Base-by-base conservation (phyloP, 2,329 filamentous ascomycete species). In the Penicillium sp. region DNA sequence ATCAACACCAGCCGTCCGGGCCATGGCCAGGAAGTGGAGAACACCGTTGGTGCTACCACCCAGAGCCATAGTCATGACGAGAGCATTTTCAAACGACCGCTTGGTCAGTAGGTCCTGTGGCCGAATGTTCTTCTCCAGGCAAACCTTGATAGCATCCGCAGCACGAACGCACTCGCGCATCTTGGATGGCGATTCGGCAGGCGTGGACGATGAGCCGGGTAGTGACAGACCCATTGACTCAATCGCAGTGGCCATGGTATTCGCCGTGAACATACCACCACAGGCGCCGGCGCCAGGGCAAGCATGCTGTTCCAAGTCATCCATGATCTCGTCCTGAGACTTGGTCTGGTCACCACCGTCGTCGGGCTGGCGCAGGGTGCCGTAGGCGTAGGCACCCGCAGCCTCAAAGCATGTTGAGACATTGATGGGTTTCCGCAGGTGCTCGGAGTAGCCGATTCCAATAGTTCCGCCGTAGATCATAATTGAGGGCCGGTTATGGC, bases 391-490 rank as follows among this genome's bases (percentile, higher is more conserved):
- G 11, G 92, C 92, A 7, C 93, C 93, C 14, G 89, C 83, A 1
- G 90, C 91, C 75, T 97, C 92, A 72, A 92, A 94, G 71, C 90
- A 95, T 5, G 88, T 92, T 37, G 86, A 89, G 63, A 97, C 90
- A 75, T 96, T 97, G 79, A 97, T 88, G 24, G 85, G 83, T 69
- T 89, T 88, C 61, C 88, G 85, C 26, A 96, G 81, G 2, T 92
- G 82, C 49, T 84, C 78, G 0, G 88, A 92, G 74, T 90, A 89
- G n/a, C 92, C 93, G 59, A 91, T 90, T 69, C 87, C 86, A 68
- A 96, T 97, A 16, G 90, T 90, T 38, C 93, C 93, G 49, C 93
- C 93, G 72, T 97, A 97, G 57, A 97, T 88, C 92, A 97, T 96
- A 70, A 97, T 80, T 46, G 91, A 94, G 4, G 93, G 93, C 10